These are phyloP conservation scores for Ophiostoma himal-ulmi DNA, from an alignment of 2,329 filamentous ascomycete species.

Conservation along the genomic window DNA sequence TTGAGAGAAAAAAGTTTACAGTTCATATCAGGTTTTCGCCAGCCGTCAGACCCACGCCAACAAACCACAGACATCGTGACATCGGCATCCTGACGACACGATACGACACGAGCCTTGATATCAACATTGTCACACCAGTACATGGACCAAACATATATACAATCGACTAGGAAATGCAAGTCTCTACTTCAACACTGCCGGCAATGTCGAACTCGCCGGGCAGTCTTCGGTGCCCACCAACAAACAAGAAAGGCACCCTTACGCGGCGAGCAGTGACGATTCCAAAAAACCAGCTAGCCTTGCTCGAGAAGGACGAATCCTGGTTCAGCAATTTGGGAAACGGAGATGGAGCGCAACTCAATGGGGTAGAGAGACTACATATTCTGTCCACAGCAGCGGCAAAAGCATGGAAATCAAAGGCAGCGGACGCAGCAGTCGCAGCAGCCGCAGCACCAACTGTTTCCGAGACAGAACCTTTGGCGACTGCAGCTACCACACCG, in stretches of 20 bases:
- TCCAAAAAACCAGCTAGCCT: conserved; percentile 36
- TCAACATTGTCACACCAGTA: background rate
- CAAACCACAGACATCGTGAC: background rate
- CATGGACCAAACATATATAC: background rate
- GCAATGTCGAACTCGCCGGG: background rate
- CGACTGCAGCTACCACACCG: background rate
- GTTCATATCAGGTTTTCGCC: background rate
- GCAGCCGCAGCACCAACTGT: background rate
- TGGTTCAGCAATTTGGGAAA: conserved; percentile 17
- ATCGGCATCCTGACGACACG: background rate
- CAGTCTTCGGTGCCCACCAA: background rate
- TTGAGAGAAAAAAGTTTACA: background rate
- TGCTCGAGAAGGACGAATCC: conserved; percentile 32
- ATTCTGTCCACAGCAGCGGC: background rate
- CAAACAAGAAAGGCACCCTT: conserved; percentile 15
- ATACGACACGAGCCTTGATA: background rate
- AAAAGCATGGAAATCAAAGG: background rate
- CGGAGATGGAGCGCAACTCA: background rate
- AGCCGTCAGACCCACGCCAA: background rate
- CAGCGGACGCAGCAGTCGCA: background rate
- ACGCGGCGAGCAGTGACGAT: conserved; percentile 33
- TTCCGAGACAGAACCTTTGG: background rate
- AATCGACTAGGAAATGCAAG: background rate
- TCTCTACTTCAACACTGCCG: background rate
- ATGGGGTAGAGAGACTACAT: background rate